Base-by-base conservation (phyloP, 129 eudicot species). In the Centaurea solstitialis region DNA sequence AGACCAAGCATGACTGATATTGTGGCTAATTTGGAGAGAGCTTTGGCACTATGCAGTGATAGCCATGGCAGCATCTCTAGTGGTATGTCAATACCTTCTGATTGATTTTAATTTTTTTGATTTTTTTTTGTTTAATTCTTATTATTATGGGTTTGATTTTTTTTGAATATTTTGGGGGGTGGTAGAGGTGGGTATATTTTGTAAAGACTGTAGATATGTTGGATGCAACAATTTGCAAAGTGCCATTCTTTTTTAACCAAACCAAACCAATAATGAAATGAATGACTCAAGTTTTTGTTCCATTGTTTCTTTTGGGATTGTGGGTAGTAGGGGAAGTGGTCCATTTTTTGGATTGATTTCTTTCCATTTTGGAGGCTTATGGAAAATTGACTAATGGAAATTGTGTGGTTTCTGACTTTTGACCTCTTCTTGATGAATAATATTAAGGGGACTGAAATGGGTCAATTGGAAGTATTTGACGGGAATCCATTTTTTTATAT, bases 1-100 rank as follows among this genome's bases (percentile, higher is more conserved):
- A 82, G 93, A 72, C 93, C 93, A 50, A 79, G 69, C 6, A 87
- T 89, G 88, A 73, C 78, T 61, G 90, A 87, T 33, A 84, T 89
- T 33, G 90, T 89, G 71, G 73, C 85, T 24, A 89, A 87, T 41
- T 77, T 89, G 84, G 91, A 89, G 76, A 87, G 84, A 73, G 93
- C 93, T 35, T 73, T 87, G 81, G 84, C 84, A n/a, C 72, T 84
- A 45, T 87, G 81, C 73, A 76, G 79, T 15, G 89, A 72, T 13
- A 77, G 84, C 69, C 79, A 77, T 86, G 80, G 82, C 69, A 83
- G 86, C 57, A 70, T 83, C 80, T 88, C 89, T 73, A 84, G 86
- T 84, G 68, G 74, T 26, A 41, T 61, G 65, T 81, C 83, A 33
- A 15, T 75, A 30, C 79, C 79, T 75, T 78, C 81, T 6, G 85